These are phyloP conservation scores for Linderniella brevidens DNA, from an alignment of 257 asterid species.

Conservation along the genomic window DNA sequence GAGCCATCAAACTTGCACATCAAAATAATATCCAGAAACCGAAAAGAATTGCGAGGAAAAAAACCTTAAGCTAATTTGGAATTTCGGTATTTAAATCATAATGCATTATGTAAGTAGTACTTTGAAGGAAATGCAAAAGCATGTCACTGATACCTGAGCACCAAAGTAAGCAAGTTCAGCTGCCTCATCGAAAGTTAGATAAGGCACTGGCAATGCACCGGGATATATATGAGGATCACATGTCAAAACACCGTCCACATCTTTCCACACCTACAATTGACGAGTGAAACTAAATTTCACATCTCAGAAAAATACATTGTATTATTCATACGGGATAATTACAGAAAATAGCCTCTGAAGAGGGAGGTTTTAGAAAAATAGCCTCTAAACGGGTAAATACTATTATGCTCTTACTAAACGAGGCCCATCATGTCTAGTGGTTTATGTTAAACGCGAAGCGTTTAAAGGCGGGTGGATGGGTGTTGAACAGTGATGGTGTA, in stretches of 20 bases:
- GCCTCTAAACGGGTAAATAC: too few species aligned
- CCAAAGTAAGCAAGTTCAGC: constrained; percentile 97
- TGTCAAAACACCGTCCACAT: constrained; percentile 94
- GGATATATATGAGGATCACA: constrained; percentile 80
- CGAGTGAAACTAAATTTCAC: neutral
- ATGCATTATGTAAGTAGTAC: neutral
- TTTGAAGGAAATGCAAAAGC: neutral
- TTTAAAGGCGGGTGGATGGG: too few species aligned
- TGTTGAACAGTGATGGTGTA: too few species aligned
- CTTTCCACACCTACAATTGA: constrained; percentile 78
- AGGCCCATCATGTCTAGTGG: too few species aligned
- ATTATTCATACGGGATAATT: too few species aligned
- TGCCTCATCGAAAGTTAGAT: constrained; percentile 89
- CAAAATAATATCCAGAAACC: too few species aligned
- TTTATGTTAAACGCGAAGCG: too few species aligned
- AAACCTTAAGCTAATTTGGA: neutral
- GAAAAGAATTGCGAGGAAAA: too few species aligned
- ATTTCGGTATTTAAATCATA: neutral
- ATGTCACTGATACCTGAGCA: constrained; percentile 18
- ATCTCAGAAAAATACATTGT: neutral
- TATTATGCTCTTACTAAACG: too few species aligned
- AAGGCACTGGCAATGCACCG: constrained; percentile 66
- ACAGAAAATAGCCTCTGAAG: too few species aligned
- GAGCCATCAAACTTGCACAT: too few species aligned
- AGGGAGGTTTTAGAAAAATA: too few species aligned